Base-by-base conservation (phyloP, 169 alveolate species). In the Fabrea salina region DNA sequence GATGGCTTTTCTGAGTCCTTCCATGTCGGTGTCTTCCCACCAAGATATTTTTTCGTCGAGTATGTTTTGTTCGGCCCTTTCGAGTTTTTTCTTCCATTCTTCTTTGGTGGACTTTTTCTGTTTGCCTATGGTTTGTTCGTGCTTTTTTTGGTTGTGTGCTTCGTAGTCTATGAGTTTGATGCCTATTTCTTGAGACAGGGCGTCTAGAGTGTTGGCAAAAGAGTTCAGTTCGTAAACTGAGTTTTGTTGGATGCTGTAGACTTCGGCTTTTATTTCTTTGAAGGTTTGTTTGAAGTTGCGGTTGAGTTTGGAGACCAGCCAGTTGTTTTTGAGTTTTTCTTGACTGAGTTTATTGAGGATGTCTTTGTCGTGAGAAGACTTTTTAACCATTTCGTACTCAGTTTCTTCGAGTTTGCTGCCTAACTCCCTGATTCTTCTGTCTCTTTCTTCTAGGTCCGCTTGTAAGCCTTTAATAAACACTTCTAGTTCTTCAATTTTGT, bases 21-120 rank as follows among this genome's bases (percentile, higher is more conserved):
- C 74, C n/a, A 30, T 61, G 11, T 61, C 74, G 8, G 74, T 27
- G 39, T 61, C 74, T 33, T 22, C 32, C 74, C 74, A 61, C 8
- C 32, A 35, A 16, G 39, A 7, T 11, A n/a, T 37, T 61, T 61
- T 51, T 33, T 61, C 27, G 8, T 27, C 39, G 0, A 61, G 32
- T 33, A 13, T 33, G 27, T 51, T 51, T 16, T 61, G 54, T 61
- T 61, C 74, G 13, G 39, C 11, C 50, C 39, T 16, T 11, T 35
- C 51, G 13, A 61, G 50, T 35, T 35, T 61, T 16, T 16, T 35
- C 39, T 27, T 61, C 1, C 32, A 61, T 13, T 33, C 16, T 8
- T 61, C 32, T 13, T 33, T n/a, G 13, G 53, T 32, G 13, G 39
- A 30, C 43, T 16, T n/a, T n/a, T 16, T 33, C 22, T 16, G 54